A percentile compares a stretch with the other conserved stretches of the same genome.
Conservation (phyloP, 768 basidiomycete genomes). For the Kwoniella dejecticola region DNA sequence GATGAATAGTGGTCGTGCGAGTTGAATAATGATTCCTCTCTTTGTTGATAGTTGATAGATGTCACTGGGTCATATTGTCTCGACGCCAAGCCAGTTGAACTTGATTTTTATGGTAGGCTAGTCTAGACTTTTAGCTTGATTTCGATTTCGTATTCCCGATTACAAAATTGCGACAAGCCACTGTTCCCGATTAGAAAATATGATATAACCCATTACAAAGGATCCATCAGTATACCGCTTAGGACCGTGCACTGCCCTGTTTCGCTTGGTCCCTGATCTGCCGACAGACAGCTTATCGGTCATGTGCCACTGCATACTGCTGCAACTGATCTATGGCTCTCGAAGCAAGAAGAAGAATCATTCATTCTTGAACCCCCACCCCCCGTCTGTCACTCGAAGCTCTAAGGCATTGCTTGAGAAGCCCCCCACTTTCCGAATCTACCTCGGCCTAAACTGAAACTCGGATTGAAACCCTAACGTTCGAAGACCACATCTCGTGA, state of each 20-base stretch:
- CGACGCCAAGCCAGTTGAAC: too few species aligned
- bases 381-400: too few species aligned
- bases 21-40: background rate
- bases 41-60: background rate
- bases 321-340: background rate
- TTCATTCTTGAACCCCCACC: too few species aligned
- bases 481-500: too few species aligned
- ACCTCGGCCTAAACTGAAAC: too few species aligned
- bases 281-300: too few species aligned
- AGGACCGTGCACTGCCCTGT: background rate
- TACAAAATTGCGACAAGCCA: background rate
- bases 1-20: background rate
- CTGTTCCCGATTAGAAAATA: conserved; percentile 10
- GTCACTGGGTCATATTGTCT: too few species aligned
- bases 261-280: background rate
- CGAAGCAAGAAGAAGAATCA: too few species aligned
- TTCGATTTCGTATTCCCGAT: background rate
- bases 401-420: background rate
- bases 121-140: background rate
- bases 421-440: too few species aligned
- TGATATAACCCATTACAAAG: conserved; percentile 6
- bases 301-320: background rate
- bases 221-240: background rate
- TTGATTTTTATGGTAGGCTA: too few species aligned
- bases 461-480: too few species aligned